Evolutionary conservation across 805 yeast genomes (phyloP).

Genomic region (Dipodascus albidus): DNA sequence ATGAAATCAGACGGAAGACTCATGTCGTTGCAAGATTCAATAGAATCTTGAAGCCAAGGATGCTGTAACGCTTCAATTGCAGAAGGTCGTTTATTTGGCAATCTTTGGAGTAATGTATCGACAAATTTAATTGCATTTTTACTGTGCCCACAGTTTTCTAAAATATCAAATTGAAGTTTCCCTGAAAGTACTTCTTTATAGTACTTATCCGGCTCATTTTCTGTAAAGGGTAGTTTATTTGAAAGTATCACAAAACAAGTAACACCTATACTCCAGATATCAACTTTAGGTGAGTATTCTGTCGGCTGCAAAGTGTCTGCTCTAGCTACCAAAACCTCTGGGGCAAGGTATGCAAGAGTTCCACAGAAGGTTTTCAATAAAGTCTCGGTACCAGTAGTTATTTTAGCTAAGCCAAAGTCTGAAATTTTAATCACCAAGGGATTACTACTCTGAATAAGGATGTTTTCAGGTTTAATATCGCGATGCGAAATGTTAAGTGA

Average conservation of each 20-base stretch:
- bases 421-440: constrained; percentile 82
- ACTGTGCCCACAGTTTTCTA: constrained; percentile 28
- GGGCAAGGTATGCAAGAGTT: constrained; percentile 92
- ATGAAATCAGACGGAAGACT: too few species aligned
- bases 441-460: constrained; percentile 66
- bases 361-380: constrained; percentile 96
- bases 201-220: constrained; percentile 77
- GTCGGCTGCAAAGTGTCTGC: constrained; percentile 17
- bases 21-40: too few species aligned
- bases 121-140: constrained; percentile 63
- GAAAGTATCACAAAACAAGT: constrained; percentile 83
- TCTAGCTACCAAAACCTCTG: constrained; percentile 59
- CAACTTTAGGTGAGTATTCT: constrained; percentile 76
- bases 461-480: constrained; percentile 84
- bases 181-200: constrained; percentile 69
- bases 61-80: constrained; percentile 70
- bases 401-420: constrained; percentile 94
- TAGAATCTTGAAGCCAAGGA: constrained; percentile 55
- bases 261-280: constrained; percentile 97
- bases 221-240: constrained; percentile 90
- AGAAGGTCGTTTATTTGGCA: constrained; percentile 59
- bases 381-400: constrained; percentile 40
- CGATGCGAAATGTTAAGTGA: constrained; percentile 71
- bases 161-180: constrained; percentile 37
- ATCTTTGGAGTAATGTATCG: constrained; percentile 57